Evolutionary conservation across 1,139 yeast genomes (phyloP), one percentile per base, ranked within the genome.

Genomic region (Kodamaea sp.): DNA sequence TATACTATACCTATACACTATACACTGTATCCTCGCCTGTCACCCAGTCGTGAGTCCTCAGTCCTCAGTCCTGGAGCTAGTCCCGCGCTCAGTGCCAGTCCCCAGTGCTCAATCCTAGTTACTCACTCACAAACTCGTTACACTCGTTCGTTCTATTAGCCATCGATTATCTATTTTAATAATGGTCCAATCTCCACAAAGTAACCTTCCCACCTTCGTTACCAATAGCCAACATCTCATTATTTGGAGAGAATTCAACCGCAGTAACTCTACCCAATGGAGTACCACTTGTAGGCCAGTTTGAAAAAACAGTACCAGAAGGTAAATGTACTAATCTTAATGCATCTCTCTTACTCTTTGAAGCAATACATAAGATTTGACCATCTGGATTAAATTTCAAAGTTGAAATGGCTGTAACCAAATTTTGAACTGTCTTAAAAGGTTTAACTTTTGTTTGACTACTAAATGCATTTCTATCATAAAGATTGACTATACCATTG

Each of bases 211-310:
- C 99, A 24, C 79, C 85, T 54, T 88, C 95, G 54, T 90, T 92
- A 45, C 96, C 98, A 2, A 89, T 77, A 11, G 92, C 88, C 44
- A 92, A 62, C 81, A 89, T 79, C 60, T 88, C 92, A 42, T 82
- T 79, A 47, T 80, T 80, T 24, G 95, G 90, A 24, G 95, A 81
- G 60, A 90, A 90, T 8, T 80, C 76, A 4, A 80, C 83, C n/a
- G 84, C 66, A 1, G 97, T 87, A 31, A 94, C 96, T 50, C 83
- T 81, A 23, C 98, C 99, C 49, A 94, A 74, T 4, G 98, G 98
- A 0, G 99, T 90, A 7, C 89, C 92, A 41, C 92, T 81, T 2
- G 97, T 92, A 15, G 99, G 99, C 98, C 98, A 94, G 68, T 94
- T 94, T 40, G 81, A 74, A 62, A 81, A 94, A 3, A 87, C 96